phyloP scores from a whole-genome alignment of 192 early-diverging fungal genomes.

The Mortierella antarctica region DNA sequence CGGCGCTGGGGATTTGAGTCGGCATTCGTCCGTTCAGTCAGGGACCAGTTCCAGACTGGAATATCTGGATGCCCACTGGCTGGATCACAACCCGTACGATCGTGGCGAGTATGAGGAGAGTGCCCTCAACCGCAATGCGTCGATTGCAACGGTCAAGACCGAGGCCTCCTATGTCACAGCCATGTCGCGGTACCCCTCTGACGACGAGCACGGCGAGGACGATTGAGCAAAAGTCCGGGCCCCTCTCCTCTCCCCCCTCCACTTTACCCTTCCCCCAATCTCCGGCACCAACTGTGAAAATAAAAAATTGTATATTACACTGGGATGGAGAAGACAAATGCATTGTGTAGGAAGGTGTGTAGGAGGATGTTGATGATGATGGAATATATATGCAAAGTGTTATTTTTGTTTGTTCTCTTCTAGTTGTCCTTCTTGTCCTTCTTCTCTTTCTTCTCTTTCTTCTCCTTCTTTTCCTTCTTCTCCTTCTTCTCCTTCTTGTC shows the following conservation, averaged over 20 bases:
- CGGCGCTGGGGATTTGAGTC: conserved; percentile 5
- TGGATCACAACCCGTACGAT: not conserved
- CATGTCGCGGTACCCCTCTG: conserved; percentile 27
- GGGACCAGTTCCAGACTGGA: conserved; percentile 7
- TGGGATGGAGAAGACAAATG: too few relatives aligned
- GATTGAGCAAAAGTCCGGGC: conserved; percentile 5
- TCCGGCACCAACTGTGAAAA: too few relatives aligned
- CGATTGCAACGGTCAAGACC: conserved; percentile 14
- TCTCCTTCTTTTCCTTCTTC: conserved; percentile 11
- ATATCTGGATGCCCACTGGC: conserved; percentile 13
- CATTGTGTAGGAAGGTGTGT: too few relatives aligned
- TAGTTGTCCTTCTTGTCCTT: conserved; percentile 35
- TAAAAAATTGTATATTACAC: too few relatives aligned
- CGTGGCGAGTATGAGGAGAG: not conserved
- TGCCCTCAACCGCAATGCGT: conserved; percentile 23
- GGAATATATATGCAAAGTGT: not conserved
- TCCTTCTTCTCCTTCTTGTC: not conserved
- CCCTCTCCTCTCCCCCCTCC: not conserved
- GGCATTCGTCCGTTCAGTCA: conserved; percentile 23
- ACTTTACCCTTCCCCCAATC: not conserved
- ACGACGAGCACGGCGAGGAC: conserved; percentile 10
- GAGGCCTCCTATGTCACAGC: conserved; percentile 37
- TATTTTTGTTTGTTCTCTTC: conserved; percentile 5
- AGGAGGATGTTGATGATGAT: too few relatives aligned
- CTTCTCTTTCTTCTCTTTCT: conserved; percentile 28